These are phyloP conservation scores for Pichia norvegensis DNA, from an alignment of 1,139 yeast species.

Conservation along the genomic window DNA sequence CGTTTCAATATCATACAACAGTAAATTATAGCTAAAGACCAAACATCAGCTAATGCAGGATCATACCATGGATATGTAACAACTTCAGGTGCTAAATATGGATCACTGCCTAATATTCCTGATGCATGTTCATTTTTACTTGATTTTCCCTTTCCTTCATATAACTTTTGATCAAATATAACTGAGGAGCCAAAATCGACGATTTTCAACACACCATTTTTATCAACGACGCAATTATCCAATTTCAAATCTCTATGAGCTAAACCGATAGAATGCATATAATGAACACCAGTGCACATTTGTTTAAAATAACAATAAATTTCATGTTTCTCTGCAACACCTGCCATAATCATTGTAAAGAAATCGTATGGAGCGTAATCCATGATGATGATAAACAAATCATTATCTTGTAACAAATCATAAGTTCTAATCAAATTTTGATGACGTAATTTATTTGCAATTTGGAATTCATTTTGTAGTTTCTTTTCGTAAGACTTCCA, in stretches of 20 bases:
- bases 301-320: conserved; percentile 64
- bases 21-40: conserved; percentile 72
- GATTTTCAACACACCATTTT: conserved; percentile 54
- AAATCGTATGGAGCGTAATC: conserved; percentile 71
- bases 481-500: conserved; percentile 51
- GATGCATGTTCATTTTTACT: conserved; percentile 30
- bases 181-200: conserved; percentile 78
- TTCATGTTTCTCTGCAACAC: conserved; percentile 51
- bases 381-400: conserved; percentile 55
- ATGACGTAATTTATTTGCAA: conserved; percentile 55
- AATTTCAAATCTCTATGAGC: conserved; percentile 73
- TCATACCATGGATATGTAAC: conserved; percentile 45
- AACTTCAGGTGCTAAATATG: conserved; percentile 74
- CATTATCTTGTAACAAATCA: conserved; percentile 51
- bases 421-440: conserved; percentile 57
- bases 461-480: conserved; percentile 58
- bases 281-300: conserved; percentile 50
- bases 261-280: conserved; percentile 58
- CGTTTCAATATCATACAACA: conserved; percentile 66
- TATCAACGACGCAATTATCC: conserved; percentile 67
- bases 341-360: conserved; percentile 71
- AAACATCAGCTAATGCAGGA: conserved; percentile 65
- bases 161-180: conserved; percentile 32
- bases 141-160: conserved; percentile 2
- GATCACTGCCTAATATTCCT: conserved; percentile 80